These are phyloP conservation scores for Oryza meyeriana DNA, from an alignment of 176 grass and related monocot genomes.

Conservation along the genomic window DNA sequence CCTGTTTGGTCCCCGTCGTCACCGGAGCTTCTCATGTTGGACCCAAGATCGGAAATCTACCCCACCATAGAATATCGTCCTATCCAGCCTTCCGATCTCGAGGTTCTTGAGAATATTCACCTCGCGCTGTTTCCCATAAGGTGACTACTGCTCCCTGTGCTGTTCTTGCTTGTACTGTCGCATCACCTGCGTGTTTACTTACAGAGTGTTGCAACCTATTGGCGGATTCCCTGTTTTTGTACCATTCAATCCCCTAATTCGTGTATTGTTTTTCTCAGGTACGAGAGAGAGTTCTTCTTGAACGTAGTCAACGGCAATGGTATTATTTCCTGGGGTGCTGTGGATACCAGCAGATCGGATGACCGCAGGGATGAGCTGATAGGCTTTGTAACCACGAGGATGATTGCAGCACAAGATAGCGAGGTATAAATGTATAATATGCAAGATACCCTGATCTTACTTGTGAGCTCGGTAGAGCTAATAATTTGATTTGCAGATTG, in stretches of 20 bases:
- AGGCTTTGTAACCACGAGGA: slow-evolving; percentile 87
- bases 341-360: slow-evolving; percentile 79
- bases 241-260: background rate
- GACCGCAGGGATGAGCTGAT: slow-evolving; percentile 70
- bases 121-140: slow-evolving; percentile 86
- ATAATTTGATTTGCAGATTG: slow-evolving; percentile 60
- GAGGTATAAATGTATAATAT: slow-evolving; percentile 83
- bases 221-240: background rate
- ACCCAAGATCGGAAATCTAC: slow-evolving; percentile 61
- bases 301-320: slow-evolving; percentile 85
- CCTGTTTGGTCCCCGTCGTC: slow-evolving; percentile 11
- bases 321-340: slow-evolving; percentile 84
- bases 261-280: slow-evolving; percentile 41
- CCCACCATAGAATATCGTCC: slow-evolving; percentile 85
- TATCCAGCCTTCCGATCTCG: slow-evolving; percentile 84
- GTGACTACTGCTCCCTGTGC: slow-evolving; percentile 34
- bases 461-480: slow-evolving; percentile 19
- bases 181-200: background rate
- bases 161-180: slow-evolving; percentile 17
- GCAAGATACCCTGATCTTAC: slow-evolving; percentile 5
- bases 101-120: slow-evolving; percentile 89
- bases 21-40: slow-evolving; percentile 85
- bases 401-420: slow-evolving; percentile 77
- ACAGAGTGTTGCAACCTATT: background rate
- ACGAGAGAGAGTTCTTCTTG: slow-evolving; percentile 98